Evolutionary conservation across 306 rosid species (phyloP), one percentile per base, ranked within the genome.

Genomic region (Abrus pulchellus): DNA sequence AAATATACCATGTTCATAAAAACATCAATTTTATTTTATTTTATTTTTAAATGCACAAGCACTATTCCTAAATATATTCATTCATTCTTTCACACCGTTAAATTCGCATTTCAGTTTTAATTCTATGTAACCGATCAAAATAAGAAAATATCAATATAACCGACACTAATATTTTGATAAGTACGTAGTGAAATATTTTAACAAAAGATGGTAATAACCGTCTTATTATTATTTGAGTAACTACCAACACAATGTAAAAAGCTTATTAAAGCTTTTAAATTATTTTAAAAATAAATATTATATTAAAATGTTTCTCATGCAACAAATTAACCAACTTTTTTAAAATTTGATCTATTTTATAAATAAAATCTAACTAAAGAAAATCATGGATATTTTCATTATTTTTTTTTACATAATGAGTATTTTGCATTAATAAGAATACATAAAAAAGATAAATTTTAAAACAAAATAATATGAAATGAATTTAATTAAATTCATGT

Each of bases 191-290:
- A 30, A 40, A 47, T 49, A 32, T 65, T 64, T 50, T 5, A 7
- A 6, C 54, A 64, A 79, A 57, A 69, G 68, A 78, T 66, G 67
- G 66, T 9, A 30, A 30, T 5, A 66, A 54, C 40, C 53, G 55
- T 20, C 20, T 20, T 53, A 11, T 56, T 1, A 27, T 56, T 56
- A 74, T 44, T 56, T 34, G 47, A 30, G 14, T 13, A 38, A 20
- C 20, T 20, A 20, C 20, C 20, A 20, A 20, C 20, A 20, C 20
- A 20, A 20, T 20, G 20, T 20, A 20, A 20, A 0, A 20, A 20
- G n/a, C 20, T 0, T 20, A 20, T 20, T 20, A 20, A 20, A 20
- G 20, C 20, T 20, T 20, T 20, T 20, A 20, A 20, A 20, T 20
- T 20, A 20, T 20, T 20, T 20, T 20, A 20, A 20, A 20, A 56